Percentiles rank a stretch among this genome's conserved stretches.
phyloP scores from a whole-genome alignment of 495 filamentous ascomycete species.

The Xeromyces bisporus region DNA sequence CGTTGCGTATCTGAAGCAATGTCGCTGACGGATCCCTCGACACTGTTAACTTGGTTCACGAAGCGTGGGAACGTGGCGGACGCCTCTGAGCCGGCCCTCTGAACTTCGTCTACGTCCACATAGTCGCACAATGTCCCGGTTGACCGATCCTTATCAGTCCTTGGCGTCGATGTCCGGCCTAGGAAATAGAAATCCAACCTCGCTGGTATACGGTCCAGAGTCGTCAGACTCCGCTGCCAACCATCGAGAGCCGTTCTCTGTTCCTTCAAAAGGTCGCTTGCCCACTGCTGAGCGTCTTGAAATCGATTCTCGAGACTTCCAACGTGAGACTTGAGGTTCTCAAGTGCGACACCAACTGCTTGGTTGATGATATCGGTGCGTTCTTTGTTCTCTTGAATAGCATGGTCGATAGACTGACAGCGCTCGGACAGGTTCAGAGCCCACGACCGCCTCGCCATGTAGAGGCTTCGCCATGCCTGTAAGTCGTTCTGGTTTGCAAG shows the following conservation, averaged over 20 bases:
- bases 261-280: constrained; percentile 49
- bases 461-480: constrained; percentile 67
- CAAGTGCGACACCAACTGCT: constrained; percentile 58
- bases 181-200: constrained; percentile 41
- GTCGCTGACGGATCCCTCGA: constrained; percentile 33
- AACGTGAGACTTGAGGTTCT: constrained; percentile 65
- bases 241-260: constrained; percentile 45
- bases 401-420: constrained; percentile 40
- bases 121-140: constrained; percentile 50
- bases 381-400: constrained; percentile 34
- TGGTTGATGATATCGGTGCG: constrained; percentile 57
- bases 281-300: constrained; percentile 55
- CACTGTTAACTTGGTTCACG: constrained; percentile 30
- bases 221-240: constrained; percentile 50
- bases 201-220: constrained; percentile 43
- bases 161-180: constrained; percentile 26
- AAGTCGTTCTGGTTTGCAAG: constrained; percentile 56
- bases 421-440: constrained; percentile 47
- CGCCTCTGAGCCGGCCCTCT: constrained; percentile 40
- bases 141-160: constrained; percentile 16
- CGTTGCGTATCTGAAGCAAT: constrained; percentile 37
- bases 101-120: constrained; percentile 48
- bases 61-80: constrained; percentile 33
- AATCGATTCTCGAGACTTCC: constrained; percentile 58
- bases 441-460: constrained; percentile 58